A percentile compares a stretch with the other conserved stretches of the same genome.
Conservation (phyloP, 2,329 filamentous ascomycete species). For the Orbilia blumenaviensis region DNA sequence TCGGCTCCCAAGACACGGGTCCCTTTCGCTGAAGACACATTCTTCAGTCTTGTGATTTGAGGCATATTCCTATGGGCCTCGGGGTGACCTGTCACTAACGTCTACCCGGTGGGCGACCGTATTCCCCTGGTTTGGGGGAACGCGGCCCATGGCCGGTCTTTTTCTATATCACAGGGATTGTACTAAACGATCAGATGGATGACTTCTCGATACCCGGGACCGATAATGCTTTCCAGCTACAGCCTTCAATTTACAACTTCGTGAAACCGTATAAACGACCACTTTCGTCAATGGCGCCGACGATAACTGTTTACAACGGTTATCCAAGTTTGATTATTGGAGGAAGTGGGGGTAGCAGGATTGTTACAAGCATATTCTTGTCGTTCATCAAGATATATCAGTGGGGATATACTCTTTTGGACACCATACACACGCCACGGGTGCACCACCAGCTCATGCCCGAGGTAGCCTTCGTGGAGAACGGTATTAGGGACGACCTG, state of each 20-base stretch:
- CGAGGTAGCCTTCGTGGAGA: conserved; percentile 55
- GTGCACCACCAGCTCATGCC: conserved; percentile 58
- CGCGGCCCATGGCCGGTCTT: conserved; percentile 3
- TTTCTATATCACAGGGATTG: conserved; percentile 47
- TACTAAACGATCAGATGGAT: conserved; percentile 58
- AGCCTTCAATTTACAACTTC: conserved; percentile 57
- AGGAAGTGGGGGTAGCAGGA: conserved; percentile 56
- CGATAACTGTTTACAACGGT: conserved; percentile 56
- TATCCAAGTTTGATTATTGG: conserved; percentile 56
- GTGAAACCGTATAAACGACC: conserved; percentile 57
- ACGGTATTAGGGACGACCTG: conserved; percentile 41
- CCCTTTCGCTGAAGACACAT: conserved; percentile 9
- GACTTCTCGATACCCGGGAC: conserved; percentile 57
- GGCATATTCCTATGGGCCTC: conserved; percentile 2
- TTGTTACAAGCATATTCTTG: conserved; percentile 58
- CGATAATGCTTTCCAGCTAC: conserved; percentile 55
- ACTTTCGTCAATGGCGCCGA: conserved; percentile 56
- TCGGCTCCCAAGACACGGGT: neutral
- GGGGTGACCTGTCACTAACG: conserved; percentile 8
- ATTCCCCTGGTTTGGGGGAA: neutral
- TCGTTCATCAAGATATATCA: conserved; percentile 57
- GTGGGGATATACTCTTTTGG: conserved; percentile 56
- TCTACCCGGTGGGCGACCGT: conserved; percentile 17
- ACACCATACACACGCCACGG: conserved; percentile 56
- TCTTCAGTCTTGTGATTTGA: conserved; percentile 2